Conservation (phyloP, 768 basidiomycete species). For the Lentinula guzmanii region DNA sequence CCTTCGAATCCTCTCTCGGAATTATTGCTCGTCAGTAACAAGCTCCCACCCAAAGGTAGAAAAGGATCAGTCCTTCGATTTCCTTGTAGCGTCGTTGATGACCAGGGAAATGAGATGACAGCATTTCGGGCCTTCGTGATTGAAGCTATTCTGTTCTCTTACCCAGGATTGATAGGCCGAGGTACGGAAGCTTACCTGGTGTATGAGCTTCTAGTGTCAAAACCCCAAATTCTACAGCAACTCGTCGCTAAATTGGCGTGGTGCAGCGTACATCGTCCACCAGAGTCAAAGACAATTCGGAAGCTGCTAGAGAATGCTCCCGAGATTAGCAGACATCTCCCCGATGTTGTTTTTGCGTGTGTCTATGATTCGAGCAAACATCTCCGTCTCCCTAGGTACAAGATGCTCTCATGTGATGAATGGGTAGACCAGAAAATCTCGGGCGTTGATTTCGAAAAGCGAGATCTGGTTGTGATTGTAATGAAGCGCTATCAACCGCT, state of each 20-base stretch:
- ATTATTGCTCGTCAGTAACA: neutral
- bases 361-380: too few species aligned
- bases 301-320: neutral
- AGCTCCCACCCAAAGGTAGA: neutral
- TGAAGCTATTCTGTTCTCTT: constrained; percentile 4
- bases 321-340: neutral
- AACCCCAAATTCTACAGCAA: neutral
- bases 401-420: neutral
- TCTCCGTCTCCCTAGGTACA: neutral
- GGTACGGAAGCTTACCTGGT: constrained; percentile 13
- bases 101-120: neutral
- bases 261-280: neutral
- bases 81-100: neutral
- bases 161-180: constrained; percentile 12
- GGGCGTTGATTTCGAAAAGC: neutral
- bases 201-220: neutral
- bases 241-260: neutral
- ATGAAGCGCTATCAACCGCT: constrained; percentile 5
- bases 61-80: neutral
- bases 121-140: neutral
- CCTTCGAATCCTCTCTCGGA: neutral
- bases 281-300: neutral
- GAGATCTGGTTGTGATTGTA: constrained; percentile 6
- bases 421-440: neutral
- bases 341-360: neutral